Evolutionary conservation across 73 alveolate genomes (phyloP), one percentile per base, ranked within the genome.

Genomic region (Paramecium octaurelia): DNA sequence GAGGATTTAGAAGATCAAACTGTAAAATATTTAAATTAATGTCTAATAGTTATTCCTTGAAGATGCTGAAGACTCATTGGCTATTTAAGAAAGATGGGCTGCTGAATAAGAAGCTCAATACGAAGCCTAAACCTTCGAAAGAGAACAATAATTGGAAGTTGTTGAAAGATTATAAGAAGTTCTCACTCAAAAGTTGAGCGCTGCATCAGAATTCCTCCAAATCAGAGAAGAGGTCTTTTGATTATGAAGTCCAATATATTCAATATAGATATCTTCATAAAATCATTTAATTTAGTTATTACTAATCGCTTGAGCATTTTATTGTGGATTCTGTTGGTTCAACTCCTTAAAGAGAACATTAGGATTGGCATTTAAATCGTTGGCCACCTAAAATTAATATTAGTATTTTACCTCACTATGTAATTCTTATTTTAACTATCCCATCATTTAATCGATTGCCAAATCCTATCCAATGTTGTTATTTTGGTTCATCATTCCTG

Each of bases 61-160:
- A 43, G 92, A 84, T 84, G 92, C 92, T 84, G 92, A 84, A 84
- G 92, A 84, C 31, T 43, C 87, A 43, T 38, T 84, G n/a, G 85
- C 35, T 27, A 84, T 84, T 83, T 84, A 84, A 84, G 16, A 43
- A 38, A 84, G 92, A 84, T 84, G 92, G 92, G 46, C 86, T 35
- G 92, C 85, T 18, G 86, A 23, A 20, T 84, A 84, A 84, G 92
- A 68, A 68, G 50, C 40, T 12, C 12, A 27, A 27, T 68, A 68
- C 24, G 84, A 68, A 68, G 46, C 84, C 14, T 68, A 68, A 68
- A 68, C 84, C 46, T 68, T 68, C 84, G 84, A 68, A 34, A 68
- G 84, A 68, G 84, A 68, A 68, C 27, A 68, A 68, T 68, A 68
- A 68, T 68, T 68, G 9, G 84, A 68, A 31, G 40, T 31, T 27